phyloP scores from a whole-genome alignment of 129 eudicot genomes.

The Arctium minus region DNA sequence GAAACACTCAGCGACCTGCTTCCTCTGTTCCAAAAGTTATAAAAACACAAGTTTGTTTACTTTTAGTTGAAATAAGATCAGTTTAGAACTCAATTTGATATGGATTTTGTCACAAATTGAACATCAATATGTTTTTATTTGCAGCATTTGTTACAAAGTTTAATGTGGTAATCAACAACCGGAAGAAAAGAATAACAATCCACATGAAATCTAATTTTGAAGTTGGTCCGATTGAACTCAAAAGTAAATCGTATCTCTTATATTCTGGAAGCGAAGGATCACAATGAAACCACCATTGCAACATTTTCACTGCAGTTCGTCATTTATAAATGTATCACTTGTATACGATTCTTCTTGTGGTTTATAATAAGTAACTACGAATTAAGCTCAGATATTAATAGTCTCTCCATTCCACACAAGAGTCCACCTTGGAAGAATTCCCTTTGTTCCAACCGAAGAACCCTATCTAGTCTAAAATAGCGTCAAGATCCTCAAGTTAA shows the following conservation, averaged over 20 bases:
- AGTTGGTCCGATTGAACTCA: too few species aligned
- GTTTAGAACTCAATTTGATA: neutral
- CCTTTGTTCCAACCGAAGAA: neutral
- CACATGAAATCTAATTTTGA: too few species aligned
- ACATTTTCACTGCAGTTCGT: neutral
- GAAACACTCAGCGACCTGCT: neutral
- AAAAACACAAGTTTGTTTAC: neutral
- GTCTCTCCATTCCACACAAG: too few species aligned
- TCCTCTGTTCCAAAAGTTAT: neutral
- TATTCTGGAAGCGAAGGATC: neutral
- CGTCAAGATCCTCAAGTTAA: neutral
- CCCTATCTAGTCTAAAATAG: conserved; percentile 1
- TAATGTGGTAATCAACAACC: neutral
- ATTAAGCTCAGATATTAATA: too few species aligned
- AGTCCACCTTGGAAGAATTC: neutral
- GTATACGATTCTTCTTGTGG: neutral
- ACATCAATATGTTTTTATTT: neutral
- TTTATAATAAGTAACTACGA: neutral
- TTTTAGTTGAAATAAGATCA: neutral
- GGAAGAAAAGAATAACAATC: too few species aligned
- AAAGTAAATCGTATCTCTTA: neutral
- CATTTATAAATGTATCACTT: neutral
- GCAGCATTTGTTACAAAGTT: neutral
- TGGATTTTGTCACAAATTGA: neutral
- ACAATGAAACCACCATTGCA: neutral